Base-by-base conservation (phyloP, 2,329 filamentous ascomycete genomes). In the Penicillium concentricum region DNA sequence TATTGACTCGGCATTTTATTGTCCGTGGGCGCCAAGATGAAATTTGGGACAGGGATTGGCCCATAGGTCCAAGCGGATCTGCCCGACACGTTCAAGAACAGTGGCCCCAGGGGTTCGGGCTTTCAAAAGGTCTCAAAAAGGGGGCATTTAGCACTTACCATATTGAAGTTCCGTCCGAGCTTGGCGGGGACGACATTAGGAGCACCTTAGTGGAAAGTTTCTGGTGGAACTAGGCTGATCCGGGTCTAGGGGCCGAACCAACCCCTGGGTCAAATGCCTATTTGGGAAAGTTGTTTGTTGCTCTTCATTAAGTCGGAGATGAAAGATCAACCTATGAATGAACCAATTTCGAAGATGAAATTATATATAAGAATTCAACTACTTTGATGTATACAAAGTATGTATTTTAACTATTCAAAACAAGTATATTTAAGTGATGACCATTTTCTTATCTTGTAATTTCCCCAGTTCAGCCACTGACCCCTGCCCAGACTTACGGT, bases 91-190 rank as follows among this genome's bases (percentile, higher is more conserved):
- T 30, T n/a, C 45, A 56, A 35, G 57, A 57, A 53, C 57, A 50
- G 56, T n/a, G 48, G 49, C 53, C 60, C 60, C 58, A 60, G 60
- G 60, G 54, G 61, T 60, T 66, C 54, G 49, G 48, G 47, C 8
- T 44, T 15, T 41, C n/a, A 41, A 20, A 20, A 16, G 5, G 30
- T 32, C 13, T 18, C 6, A 26, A 51, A 54, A 45, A 56, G 45
- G 39, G 30, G 47, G 18, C 28, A 22, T 16, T 32, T 34, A 20
- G 13, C 13, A 35, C 7, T 35, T 16, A 15, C 43, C 24, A 20
- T 42, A 44, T 26, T 26, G n/a, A n/a, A 41, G 35, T 26, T 26
- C 24, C 24, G 24, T 49, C 47, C 47, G 6, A 39, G 47, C 34
- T 38, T 28, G 13, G 12, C 16, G 18, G 37, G 52, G 53, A 43